Evolutionary conservation across 1,139 yeast species (phyloP).

Genomic region (Hyphopichia pseudoburtonii): DNA sequence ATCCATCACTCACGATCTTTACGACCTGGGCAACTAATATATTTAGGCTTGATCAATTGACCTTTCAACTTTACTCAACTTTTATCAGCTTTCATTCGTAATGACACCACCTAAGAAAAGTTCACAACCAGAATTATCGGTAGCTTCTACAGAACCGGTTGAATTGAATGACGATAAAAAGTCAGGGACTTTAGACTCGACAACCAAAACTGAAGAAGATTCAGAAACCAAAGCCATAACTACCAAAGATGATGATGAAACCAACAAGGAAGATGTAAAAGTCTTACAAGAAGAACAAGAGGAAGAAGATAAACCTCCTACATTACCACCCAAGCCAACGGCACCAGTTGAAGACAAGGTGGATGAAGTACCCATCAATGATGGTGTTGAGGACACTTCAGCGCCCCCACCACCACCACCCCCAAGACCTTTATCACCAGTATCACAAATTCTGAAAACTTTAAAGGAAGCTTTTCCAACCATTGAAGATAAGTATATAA

Average conservation of each 20-base stretch:
- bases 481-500: constrained; percentile 65
- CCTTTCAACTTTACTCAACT: too few relatives aligned
- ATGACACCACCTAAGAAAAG: constrained; percentile 13
- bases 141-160: constrained; percentile 38
- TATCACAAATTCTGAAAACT: constrained; percentile 50
- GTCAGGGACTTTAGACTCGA: not conserved
- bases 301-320: constrained; percentile 5
- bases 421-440: constrained; percentile 64
- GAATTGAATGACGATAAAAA: constrained; percentile 14
- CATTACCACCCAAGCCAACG: constrained; percentile 4
- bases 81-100: not conserved
- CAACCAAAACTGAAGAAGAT: constrained; percentile 3
- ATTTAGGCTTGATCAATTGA: too few relatives aligned
- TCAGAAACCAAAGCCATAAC: constrained; percentile 3
- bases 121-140: constrained; percentile 29
- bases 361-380: constrained; percentile 14
- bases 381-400: constrained; percentile 11
- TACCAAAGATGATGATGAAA: constrained; percentile 8
- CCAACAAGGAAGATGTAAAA: constrained; percentile 11
- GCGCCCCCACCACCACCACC: constrained; percentile 68
- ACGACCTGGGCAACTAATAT: too few relatives aligned
- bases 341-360: constrained; percentile 3
- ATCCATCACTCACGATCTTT: too few relatives aligned
- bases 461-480: constrained; percentile 82
- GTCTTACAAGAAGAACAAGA: constrained; percentile 2